Conservation (phyloP, 805 yeast genomes). For the Maudiozyma pseudohumilis region DNA sequence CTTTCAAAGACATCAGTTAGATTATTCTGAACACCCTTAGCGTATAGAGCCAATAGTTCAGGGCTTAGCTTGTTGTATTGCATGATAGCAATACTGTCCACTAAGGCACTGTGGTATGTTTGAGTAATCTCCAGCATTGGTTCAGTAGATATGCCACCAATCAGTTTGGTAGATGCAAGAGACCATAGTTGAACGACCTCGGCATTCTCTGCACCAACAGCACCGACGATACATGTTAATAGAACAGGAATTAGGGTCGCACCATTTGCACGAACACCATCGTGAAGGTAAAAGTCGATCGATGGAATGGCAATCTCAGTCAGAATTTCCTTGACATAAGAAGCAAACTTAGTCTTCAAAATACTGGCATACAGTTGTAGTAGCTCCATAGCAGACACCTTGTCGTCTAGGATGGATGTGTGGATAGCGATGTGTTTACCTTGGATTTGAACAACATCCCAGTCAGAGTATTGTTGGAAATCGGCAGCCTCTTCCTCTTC, state of each 20-base stretch:
- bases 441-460: constrained; percentile 86
- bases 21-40: constrained; percentile 49
- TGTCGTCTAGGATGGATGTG: constrained; percentile 89
- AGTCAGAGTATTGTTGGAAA: constrained; percentile 74
- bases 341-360: constrained; percentile 71
- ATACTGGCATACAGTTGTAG: constrained; percentile 77
- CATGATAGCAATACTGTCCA: constrained; percentile 53
- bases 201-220: constrained; percentile 41
- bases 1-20: constrained; percentile 61
- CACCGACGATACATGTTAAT: constrained; percentile 47
- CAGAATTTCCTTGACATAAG: constrained; percentile 71
- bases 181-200: constrained; percentile 65
- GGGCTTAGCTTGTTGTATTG: constrained; percentile 53
- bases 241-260: constrained; percentile 76
- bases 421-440: constrained; percentile 94
- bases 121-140: constrained; percentile 77
- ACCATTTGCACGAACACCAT: constrained; percentile 88
- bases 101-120: constrained; percentile 64
- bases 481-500: constrained; percentile 87
- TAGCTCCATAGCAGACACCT: constrained; percentile 84
- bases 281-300: constrained; percentile 82
- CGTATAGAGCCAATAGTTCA: constrained; percentile 45
- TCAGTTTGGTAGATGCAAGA: constrained; percentile 54
- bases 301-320: constrained; percentile 79
- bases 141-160: constrained; percentile 60